These are phyloP conservation scores for Lactarius vividus DNA, from an alignment of 768 basidiomycete species.

Conservation along the genomic window DNA sequence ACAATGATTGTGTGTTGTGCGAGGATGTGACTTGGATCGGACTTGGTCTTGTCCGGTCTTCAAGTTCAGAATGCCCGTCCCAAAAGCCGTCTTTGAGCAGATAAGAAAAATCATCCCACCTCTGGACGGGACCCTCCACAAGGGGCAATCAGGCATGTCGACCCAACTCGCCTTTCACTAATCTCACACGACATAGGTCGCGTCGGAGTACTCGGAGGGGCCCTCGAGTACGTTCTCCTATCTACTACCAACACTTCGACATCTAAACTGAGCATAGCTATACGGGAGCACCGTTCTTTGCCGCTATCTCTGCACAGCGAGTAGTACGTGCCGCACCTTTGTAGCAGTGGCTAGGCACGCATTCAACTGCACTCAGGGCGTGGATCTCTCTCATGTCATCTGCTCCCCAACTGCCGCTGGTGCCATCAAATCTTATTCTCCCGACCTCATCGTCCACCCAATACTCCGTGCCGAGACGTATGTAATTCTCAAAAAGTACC, in stretches of 20 bases:
- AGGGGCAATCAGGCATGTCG: slow-evolving; percentile 83
- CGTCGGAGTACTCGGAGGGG: slow-evolving; percentile 92
- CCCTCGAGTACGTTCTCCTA: slow-evolving; percentile 70
- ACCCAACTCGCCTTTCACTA: background rate
- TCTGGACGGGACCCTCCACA: slow-evolving; percentile 83
- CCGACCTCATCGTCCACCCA: slow-evolving; percentile 96
- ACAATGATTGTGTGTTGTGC: no score
- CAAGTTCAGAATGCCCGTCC: slow-evolving; percentile 51
- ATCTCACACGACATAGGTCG: slow-evolving; percentile 50
- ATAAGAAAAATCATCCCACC: slow-evolving; percentile 87
- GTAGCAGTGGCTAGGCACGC: slow-evolving; percentile 4
- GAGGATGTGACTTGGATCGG: slow-evolving; percentile 7
- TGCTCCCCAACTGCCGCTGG: slow-evolving; percentile 90
- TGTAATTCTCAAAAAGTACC: slow-evolving; percentile 31
- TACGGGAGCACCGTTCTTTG: slow-evolving; percentile 96
- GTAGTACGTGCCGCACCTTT: slow-evolving; percentile 49
- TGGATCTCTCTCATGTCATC: slow-evolving; percentile 95
- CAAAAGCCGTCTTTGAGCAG: slow-evolving; percentile 61
- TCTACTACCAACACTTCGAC: background rate
- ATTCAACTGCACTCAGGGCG: slow-evolving; percentile 52
- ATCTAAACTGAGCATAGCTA: slow-evolving; percentile 52
- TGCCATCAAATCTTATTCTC: slow-evolving; percentile 96
- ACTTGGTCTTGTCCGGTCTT: background rate
- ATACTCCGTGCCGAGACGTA: slow-evolving; percentile 72
- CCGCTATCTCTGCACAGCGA: slow-evolving; percentile 85